These are phyloP conservation scores for Pseudogymnoascus sp. DNA, from an alignment of 2,329 filamentous ascomycete genomes.

Conservation along the genomic window DNA sequence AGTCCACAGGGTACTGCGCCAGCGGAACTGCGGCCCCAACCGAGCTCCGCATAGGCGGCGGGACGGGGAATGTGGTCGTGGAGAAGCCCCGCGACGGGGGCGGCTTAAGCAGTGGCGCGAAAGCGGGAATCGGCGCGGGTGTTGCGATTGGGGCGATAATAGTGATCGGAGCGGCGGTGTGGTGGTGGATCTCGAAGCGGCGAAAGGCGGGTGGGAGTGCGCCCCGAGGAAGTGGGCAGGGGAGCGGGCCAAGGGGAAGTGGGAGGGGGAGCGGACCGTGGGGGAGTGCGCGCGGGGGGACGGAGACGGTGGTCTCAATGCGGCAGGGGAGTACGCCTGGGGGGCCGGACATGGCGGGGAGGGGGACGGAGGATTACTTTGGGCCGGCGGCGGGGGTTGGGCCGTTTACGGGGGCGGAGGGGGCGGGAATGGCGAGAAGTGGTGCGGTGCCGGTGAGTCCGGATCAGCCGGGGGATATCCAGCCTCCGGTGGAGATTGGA, in stretches of 20 bases:
- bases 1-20: conserved; percentile 34
- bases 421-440: not conserved
- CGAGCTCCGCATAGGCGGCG: conserved; percentile 22
- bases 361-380: conserved; percentile 21
- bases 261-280: conserved; percentile 15
- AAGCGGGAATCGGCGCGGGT: conserved; percentile 49
- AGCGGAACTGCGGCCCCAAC: conserved; percentile 22
- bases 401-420: conserved; percentile 28
- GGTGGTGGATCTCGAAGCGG: conserved; percentile 40
- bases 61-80: conserved; percentile 24
- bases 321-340: conserved; percentile 9
- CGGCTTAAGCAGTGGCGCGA: conserved; percentile 40
- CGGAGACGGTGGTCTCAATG: conserved; percentile 2
- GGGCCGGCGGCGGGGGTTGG: conserved; percentile 34
- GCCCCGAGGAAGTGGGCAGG: conserved; percentile 14
- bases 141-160: conserved; percentile 37
- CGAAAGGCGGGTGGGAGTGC: conserved; percentile 10
- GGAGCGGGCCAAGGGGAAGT: not conserved
- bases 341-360: not conserved
- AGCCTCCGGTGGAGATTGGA: not conserved
- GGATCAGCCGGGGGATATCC: not conserved
- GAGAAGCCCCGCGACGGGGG: conserved; percentile 5
- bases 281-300: conserved; percentile 10
- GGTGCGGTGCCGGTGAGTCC: not conserved
- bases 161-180: conserved; percentile 37